These are phyloP conservation scores for Phoma sp. DNA, from an alignment of 2,329 filamentous ascomycete genomes.

Conservation along the genomic window DNA sequence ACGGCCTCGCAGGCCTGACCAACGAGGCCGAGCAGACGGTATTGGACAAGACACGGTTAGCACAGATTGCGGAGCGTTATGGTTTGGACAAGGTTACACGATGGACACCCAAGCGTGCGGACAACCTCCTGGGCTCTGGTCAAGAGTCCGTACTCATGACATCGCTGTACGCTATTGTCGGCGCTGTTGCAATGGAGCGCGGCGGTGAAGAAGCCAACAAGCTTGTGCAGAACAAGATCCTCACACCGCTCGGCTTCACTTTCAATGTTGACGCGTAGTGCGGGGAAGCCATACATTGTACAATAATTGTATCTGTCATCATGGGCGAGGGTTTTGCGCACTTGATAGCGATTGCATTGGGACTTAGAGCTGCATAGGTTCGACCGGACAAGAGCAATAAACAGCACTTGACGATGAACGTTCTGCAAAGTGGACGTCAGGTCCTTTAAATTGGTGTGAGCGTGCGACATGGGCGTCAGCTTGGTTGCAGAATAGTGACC, in stretches of 20 bases:
- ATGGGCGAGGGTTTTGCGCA: slow-evolving; percentile 16
- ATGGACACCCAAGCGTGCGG: slow-evolving; percentile 82
- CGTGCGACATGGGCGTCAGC: background rate
- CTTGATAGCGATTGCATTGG: slow-evolving; percentile 19
- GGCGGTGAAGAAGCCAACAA: slow-evolving; percentile 79
- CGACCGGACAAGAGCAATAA: slow-evolving; percentile 13
- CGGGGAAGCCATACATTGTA: slow-evolving; percentile 8
- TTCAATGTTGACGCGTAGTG: slow-evolving; percentile 22
- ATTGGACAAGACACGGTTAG: slow-evolving; percentile 69
- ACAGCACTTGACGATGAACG: slow-evolving; percentile 9
- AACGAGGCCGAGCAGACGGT: slow-evolving; percentile 65
- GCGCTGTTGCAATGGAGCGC: slow-evolving; percentile 86
- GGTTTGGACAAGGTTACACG: slow-evolving; percentile 77
- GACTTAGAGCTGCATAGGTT: slow-evolving; percentile 11
- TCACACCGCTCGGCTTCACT: slow-evolving; percentile 56
- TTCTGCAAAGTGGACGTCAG: background rate
- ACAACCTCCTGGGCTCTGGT: slow-evolving; percentile 75
- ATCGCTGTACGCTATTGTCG: slow-evolving; percentile 83
- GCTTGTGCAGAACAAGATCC: slow-evolving; percentile 77
- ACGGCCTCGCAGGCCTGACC: slow-evolving; percentile 75
- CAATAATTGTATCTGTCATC: slow-evolving; percentile 18
- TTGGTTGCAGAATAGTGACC: background rate
- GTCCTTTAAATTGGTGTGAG: background rate
- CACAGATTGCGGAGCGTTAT: slow-evolving; percentile 70
- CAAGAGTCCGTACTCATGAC: slow-evolving; percentile 76